phyloP scores from a whole-genome alignment of 345 rosid species.

The Bruguiera parviflora region DNA sequence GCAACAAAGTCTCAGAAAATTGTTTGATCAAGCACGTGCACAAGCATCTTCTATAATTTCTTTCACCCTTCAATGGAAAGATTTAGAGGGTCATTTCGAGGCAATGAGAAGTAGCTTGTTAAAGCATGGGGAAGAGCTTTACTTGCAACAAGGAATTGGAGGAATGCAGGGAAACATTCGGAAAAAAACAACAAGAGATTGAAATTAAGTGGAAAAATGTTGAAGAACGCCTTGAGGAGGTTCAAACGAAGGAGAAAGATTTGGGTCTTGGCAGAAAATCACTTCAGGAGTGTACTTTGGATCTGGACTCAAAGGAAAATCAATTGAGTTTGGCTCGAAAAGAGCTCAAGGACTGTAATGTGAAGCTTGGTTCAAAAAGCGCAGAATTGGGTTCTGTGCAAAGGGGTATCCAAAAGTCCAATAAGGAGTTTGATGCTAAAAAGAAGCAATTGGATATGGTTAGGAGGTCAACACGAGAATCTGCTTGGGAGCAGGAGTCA shows the following conservation, averaged over 20 bases:
- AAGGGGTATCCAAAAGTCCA: conserved; percentile 1
- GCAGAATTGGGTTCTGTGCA: conserved; percentile 14
- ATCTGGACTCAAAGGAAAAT: not conserved
- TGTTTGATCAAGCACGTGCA: conserved; percentile 20
- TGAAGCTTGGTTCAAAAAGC: not conserved
- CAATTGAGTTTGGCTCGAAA: conserved; percentile 2
- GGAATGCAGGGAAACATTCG: not conserved
- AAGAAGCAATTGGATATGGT: conserved; percentile 7
- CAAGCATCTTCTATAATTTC: conserved; percentile 25
- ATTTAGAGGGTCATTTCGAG: conserved; percentile 27
- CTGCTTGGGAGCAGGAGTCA: conserved; percentile 1
- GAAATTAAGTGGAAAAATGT: not conserved
- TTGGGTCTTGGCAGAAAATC: conserved; percentile 3
- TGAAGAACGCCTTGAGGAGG: not conserved
- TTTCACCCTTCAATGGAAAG: conserved; percentile 33
- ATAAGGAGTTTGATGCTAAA: not conserved
- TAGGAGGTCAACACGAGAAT: not conserved
- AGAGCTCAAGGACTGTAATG: conserved; percentile 13
- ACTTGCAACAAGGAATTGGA: conserved; percentile 8
- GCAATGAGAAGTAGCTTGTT: not conserved
- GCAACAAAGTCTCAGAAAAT: conserved; percentile 14
- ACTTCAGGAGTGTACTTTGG: conserved; percentile 12
- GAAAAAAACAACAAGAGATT: conserved; percentile 5
- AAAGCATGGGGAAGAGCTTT: conserved; percentile 6
- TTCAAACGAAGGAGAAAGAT: conserved; percentile 16